Conservation (phyloP, 2,329 filamentous ascomycete species). For the Paecilomyces fulvus region DNA sequence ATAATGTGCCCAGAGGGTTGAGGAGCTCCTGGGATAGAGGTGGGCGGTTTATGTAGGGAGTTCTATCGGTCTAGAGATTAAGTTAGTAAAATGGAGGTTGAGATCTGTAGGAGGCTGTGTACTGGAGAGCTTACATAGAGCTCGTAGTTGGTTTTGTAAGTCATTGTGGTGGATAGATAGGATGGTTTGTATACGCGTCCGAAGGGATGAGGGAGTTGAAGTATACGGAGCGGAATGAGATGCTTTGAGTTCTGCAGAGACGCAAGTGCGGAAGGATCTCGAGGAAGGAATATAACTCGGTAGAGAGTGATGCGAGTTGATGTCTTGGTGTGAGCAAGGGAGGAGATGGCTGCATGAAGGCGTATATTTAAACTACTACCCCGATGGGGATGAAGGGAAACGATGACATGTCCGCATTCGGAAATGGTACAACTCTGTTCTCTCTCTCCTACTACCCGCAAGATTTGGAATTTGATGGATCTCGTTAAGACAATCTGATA, state of each 20-base stretch:
- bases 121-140: constrained; percentile 23
- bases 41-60: constrained; percentile 19
- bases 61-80: constrained; percentile 14
- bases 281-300: not conserved
- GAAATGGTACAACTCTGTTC: not conserved
- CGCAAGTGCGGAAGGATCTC: not conserved
- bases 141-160: constrained; percentile 33
- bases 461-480: not conserved
- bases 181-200: not conserved
- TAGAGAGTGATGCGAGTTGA: not conserved
- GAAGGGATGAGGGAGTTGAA: not conserved
- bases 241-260: not conserved
- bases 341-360: not conserved
- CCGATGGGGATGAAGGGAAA: not conserved
- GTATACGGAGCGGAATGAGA: not conserved
- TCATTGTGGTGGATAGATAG: constrained; percentile 15
- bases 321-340: not conserved
- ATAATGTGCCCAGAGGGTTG: constrained; percentile 24
- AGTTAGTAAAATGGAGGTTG: not conserved
- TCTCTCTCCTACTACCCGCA: not conserved
- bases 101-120: not conserved
- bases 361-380: not conserved
- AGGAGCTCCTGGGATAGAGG: constrained; percentile 21
- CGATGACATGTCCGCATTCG: not conserved
- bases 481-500: not conserved